Evolutionary conservation across 2,329 filamentous ascomycete genomes (phyloP), one percentile per base, ranked within the genome.

Genomic region (Knufia petricola): DNA sequence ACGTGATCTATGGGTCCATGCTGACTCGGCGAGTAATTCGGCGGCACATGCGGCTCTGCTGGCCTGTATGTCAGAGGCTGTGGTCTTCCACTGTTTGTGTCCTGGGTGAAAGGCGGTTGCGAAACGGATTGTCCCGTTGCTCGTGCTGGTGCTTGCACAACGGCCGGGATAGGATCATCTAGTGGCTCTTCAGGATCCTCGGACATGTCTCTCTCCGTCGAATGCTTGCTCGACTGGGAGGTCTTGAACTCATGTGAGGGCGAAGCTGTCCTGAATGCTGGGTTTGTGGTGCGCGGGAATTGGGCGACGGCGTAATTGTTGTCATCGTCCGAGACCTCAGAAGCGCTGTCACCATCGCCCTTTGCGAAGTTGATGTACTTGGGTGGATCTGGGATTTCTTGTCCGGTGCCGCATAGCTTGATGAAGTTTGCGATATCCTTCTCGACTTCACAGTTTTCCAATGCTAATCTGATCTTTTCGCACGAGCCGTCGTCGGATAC

Each of bases 321-420:
- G 55, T 95, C 89, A n/a, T 94, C 89, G 19, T 94, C 88, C 0
- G 86, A 90, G 9, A 77, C 73, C 54, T 92, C 87, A 1, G 90
- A 95, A 57, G 81, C 80, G 31, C 79, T 81, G 58, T 98, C 92
- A 31, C 76, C 75, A 63, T 95, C 89, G 13, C 90, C 92, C 9
- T 92, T 84, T 64, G 87, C 94, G 66, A 96, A 98, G 71, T 98
- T 95, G 78, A 98, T 95, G 66, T 95, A 98, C 66, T 88, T 95
- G 37, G 92, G 92, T 20, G 92, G 81, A 64, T 95, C 92, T 1
- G 92, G 94, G 40, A 98, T 98, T 65, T 98, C 94, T 66, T 96
- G 90, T 3, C 92, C 89, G 2, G 92, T 98, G 19, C 90, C 90
- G 55, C 71, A 78, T 41, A 94, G 88, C 54, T 77, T 84, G 68